Conservation (phyloP, 2,329 filamentous ascomycete species). For the Aspergillus clavatus region DNA sequence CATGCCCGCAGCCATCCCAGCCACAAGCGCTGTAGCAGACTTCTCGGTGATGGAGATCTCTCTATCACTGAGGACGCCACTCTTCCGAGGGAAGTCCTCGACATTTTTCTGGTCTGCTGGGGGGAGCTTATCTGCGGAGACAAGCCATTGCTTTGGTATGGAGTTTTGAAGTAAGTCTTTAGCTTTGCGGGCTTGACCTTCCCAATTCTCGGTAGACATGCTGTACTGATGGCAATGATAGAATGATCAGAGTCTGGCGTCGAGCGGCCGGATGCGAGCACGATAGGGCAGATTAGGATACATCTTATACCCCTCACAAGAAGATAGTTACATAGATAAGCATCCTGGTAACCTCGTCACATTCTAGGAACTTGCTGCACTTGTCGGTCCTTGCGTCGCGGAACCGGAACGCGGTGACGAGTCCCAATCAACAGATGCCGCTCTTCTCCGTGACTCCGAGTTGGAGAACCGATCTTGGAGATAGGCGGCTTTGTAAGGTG, state of each 20-base stretch:
- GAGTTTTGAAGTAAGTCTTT: constrained; percentile 31
- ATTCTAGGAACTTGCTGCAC: background rate
- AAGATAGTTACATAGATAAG: background rate
- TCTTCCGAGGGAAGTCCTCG: constrained; percentile 31
- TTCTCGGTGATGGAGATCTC: constrained; percentile 52
- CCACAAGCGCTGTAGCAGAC: constrained; percentile 27
- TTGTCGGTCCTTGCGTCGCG: background rate
- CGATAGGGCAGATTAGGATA: background rate
- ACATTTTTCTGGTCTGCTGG: constrained; percentile 26
- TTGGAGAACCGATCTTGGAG: background rate
- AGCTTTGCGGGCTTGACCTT: constrained; percentile 29
- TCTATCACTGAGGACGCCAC: constrained; percentile 45
- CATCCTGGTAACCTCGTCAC: background rate
- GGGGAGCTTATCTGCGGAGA: constrained; percentile 25
- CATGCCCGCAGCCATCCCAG: constrained; percentile 23
- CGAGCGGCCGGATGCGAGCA: background rate
- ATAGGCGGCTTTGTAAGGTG: background rate
- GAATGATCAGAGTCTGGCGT: background rate
- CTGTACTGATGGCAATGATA: background rate
- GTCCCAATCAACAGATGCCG: background rate
- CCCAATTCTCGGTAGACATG: constrained; percentile 20
- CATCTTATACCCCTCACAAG: background rate
- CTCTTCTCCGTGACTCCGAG: background rate
- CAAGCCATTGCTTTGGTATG: constrained; percentile 33
- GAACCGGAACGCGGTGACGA: background rate